phyloP scores from a whole-genome alignment of 225 moss, liverwort and hornwort species.

The Climacium dendroides region DNA sequence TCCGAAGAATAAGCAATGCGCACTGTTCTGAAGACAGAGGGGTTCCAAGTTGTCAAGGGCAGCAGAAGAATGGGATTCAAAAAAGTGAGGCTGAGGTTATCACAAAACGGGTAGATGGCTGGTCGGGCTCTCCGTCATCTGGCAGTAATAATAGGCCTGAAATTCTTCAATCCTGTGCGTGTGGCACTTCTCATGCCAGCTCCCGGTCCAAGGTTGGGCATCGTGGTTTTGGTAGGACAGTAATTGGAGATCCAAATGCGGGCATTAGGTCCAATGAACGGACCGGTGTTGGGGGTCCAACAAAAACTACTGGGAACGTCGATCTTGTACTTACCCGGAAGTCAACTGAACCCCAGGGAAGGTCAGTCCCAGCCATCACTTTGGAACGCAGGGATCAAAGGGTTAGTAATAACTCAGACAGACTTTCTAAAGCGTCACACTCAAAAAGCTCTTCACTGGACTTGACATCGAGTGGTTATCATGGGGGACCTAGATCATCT shows the following conservation, averaged over 20 bases:
- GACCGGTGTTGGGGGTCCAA: not conserved
- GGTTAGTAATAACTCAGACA: slow-evolving; percentile 11
- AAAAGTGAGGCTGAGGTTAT: slow-evolving; percentile 29
- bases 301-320: slow-evolving; percentile 16
- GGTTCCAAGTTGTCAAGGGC: slow-evolving; percentile 17
- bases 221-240: slow-evolving; percentile 45
- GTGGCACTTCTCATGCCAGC: slow-evolving; percentile 69
- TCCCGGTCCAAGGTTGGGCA: slow-evolving; percentile 54
- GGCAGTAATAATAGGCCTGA: slow-evolving; percentile 33
- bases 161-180: slow-evolving; percentile 61
- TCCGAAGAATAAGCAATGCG: slow-evolving; percentile 32
- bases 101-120: slow-evolving; percentile 50
- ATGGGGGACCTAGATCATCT: slow-evolving; percentile 15
- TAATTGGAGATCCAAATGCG: slow-evolving; percentile 23
- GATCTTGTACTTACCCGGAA: slow-evolving; percentile 3
- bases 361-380: not conserved
- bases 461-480: slow-evolving; percentile 12
- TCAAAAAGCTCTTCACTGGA: slow-evolving; percentile 28
- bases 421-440: slow-evolving; percentile 5
- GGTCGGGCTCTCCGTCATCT: slow-evolving; percentile 38
- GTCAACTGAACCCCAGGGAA: slow-evolving; percentile 8
- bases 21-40: slow-evolving; percentile 29
- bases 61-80: slow-evolving; percentile 35
- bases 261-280: slow-evolving; percentile 19
- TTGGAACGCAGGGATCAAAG: slow-evolving; percentile 33